Evolutionary conservation across 345 rosid species (phyloP).

Genomic region (Angophora floribunda): DNA sequence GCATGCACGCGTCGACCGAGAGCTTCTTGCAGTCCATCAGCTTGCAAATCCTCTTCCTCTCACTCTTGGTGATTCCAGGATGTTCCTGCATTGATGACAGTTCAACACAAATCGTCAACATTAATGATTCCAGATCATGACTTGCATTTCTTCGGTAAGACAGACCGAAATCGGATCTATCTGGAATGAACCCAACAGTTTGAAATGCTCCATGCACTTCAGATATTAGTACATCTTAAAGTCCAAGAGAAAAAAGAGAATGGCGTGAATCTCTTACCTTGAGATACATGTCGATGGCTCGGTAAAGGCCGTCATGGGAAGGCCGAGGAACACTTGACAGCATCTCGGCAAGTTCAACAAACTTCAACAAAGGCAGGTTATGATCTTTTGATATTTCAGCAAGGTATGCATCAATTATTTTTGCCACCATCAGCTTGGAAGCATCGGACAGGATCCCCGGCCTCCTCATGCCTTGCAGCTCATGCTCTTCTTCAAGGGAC

Average conservation of each 20-base stretch:
- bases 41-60: constrained; percentile 76
- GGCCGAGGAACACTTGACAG: constrained; percentile 59
- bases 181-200: neutral
- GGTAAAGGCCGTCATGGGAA: constrained; percentile 74
- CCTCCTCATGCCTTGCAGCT: constrained; percentile 27
- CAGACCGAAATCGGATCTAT: neutral
- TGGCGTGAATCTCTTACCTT: constrained; percentile 28
- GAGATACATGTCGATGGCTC: constrained; percentile 74
- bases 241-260: neutral
- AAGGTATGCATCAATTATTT: constrained; percentile 68
- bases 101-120: neutral
- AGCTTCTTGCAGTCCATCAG: constrained; percentile 88
- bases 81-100: constrained; percentile 44
- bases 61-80: constrained; percentile 60
- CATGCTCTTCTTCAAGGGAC: constrained; percentile 14
- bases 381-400: constrained; percentile 72
- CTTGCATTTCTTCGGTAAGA: neutral
- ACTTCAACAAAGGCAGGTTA: constrained; percentile 39
- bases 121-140: neutral
- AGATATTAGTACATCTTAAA: neutral
- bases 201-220: neutral
- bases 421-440: constrained; percentile 78
- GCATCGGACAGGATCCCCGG: constrained; percentile 70
- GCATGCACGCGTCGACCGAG: constrained; percentile 77
- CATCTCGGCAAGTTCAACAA: constrained; percentile 60